These are phyloP conservation scores for Neurospora sp. DNA, from an alignment of 495 filamentous ascomycete genomes.

Conservation along the genomic window DNA sequence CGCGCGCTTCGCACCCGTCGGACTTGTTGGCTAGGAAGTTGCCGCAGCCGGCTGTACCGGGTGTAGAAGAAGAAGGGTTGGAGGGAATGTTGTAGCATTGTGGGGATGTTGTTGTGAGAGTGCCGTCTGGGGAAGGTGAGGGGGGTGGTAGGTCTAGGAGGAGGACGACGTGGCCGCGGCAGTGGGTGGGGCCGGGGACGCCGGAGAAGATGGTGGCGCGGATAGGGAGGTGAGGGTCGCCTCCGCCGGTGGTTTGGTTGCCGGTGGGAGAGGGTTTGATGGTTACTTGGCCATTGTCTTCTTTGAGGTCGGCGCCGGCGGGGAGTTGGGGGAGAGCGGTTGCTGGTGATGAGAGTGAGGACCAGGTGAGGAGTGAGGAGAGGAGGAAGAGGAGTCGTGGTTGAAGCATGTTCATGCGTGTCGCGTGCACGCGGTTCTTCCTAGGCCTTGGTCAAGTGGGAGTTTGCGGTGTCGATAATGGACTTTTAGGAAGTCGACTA, in stretches of 20 bases:
- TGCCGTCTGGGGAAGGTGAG: too few species aligned
- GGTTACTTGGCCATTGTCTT: conserved; percentile 26
- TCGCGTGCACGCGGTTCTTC: not conserved
- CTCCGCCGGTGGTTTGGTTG: conserved; percentile 10
- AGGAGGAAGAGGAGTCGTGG: not conserved
- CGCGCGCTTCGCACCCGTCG: conserved; percentile 28
- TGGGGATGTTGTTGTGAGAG: conserved; percentile 1
- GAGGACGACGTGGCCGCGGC: conserved; percentile 23
- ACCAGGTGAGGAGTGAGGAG: not conserved
- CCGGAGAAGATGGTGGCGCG: conserved; percentile 26
- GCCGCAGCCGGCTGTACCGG: conserved; percentile 18
- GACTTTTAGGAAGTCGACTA: not conserved
- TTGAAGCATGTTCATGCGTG: not conserved
- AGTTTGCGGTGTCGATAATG: not conserved
- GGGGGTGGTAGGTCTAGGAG: not conserved
- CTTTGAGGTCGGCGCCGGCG: conserved; percentile 11
- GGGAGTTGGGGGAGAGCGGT: conserved; percentile 7
- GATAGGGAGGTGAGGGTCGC: conserved; percentile 15
- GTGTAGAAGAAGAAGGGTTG: not conserved
- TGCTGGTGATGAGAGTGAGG: not conserved
- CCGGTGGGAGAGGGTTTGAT: conserved; percentile 20
- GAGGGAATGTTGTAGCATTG: conserved; percentile 26
- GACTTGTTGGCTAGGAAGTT: conserved; percentile 26
- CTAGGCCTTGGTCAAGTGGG: not conserved
- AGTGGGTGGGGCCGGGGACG: conserved; percentile 26